Conservation (phyloP, 2,329 filamentous ascomycete species). For the Emericellopsis atlantica region DNA sequence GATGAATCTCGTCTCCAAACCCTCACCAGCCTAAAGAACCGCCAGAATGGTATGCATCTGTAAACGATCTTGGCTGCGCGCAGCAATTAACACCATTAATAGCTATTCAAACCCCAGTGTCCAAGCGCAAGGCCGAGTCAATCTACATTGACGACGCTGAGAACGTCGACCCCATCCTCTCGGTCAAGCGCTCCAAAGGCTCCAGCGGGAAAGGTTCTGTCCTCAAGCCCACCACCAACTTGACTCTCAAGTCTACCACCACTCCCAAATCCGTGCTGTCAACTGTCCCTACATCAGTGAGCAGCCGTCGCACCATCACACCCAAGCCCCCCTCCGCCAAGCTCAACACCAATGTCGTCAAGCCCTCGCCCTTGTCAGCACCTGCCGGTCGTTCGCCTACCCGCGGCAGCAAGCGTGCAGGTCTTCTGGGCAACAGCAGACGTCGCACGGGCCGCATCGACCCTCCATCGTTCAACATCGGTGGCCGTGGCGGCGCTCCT, state of each 20-base stretch:
- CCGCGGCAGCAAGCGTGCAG: slow-evolving; percentile 48
- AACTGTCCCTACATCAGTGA: slow-evolving; percentile 14
- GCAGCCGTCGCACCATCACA: slow-evolving; percentile 31
- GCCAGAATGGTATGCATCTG: slow-evolving; percentile 52
- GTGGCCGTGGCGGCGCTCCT: slow-evolving; percentile 34
- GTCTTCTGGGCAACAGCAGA: slow-evolving; percentile 50
- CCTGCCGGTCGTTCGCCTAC: slow-evolving; percentile 72
- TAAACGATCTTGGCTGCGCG: not conserved
- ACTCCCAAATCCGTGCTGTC: slow-evolving; percentile 13
- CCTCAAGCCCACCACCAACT: slow-evolving; percentile 32
- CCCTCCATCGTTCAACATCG: slow-evolving; percentile 47
- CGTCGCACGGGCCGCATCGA: slow-evolving; percentile 61
- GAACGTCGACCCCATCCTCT: slow-evolving; percentile 47
- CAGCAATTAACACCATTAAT: slow-evolving; percentile 12
- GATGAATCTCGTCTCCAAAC: slow-evolving; percentile 57
- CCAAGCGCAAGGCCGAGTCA: slow-evolving; percentile 47
- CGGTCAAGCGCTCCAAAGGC: slow-evolving; percentile 47
- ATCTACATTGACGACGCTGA: slow-evolving; percentile 41
- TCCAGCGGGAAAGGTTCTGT: slow-evolving; percentile 26
- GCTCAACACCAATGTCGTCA: slow-evolving; percentile 25
- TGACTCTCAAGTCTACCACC: slow-evolving; percentile 28
- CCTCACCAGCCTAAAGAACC: slow-evolving; percentile 65
- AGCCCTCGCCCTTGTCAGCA: slow-evolving; percentile 46
- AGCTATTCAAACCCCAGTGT: slow-evolving; percentile 8
- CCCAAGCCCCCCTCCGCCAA: slow-evolving; percentile 38